phyloP scores from a whole-genome alignment of 345 rosid genomes.

The Populus euphratica region DNA sequence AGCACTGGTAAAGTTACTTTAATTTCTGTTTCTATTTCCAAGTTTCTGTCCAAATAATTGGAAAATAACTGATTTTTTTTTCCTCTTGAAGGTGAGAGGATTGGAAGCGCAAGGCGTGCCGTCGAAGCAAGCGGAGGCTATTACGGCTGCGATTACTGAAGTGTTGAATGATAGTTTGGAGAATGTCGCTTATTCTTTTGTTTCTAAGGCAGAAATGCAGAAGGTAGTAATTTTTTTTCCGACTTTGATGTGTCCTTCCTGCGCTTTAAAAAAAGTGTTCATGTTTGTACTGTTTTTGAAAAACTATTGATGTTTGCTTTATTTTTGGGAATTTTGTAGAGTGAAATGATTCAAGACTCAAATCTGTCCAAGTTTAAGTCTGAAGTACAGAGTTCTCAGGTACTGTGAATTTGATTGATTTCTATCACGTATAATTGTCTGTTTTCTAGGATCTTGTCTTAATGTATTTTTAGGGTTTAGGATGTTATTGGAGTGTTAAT shows the following conservation, averaged over 20 bases:
- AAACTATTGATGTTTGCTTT: neutral
- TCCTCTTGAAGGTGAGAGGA: constrained; percentile 58
- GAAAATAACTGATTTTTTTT: no score
- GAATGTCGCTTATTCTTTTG: constrained; percentile 74
- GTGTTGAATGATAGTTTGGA: constrained; percentile 91
- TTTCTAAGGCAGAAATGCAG: constrained; percentile 83
- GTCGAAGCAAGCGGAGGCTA: constrained; percentile 88
- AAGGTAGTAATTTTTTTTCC: constrained; percentile 41
- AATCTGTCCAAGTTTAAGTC: constrained; percentile 80
- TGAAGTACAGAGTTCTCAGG: constrained; percentile 85
- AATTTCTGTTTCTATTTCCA: neutral
- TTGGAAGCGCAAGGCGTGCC: constrained; percentile 89
- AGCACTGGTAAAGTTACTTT: constrained; percentile 54
- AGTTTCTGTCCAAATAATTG: neutral
- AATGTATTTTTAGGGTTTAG: neutral
- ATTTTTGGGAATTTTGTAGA: constrained; percentile 37
- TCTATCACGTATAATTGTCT: neutral
- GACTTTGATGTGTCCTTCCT: neutral
- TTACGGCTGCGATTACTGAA: constrained; percentile 77
- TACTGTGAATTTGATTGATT: constrained; percentile 15
- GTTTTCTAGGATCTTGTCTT: neutral
- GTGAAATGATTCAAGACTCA: constrained; percentile 72
- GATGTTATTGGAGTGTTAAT: neutral
- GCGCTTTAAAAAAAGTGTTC: neutral
- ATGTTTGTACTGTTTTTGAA: neutral